Evolutionary conservation across 192 early-diverging fungal species (phyloP).

Genomic region (Podila epigama): DNA sequence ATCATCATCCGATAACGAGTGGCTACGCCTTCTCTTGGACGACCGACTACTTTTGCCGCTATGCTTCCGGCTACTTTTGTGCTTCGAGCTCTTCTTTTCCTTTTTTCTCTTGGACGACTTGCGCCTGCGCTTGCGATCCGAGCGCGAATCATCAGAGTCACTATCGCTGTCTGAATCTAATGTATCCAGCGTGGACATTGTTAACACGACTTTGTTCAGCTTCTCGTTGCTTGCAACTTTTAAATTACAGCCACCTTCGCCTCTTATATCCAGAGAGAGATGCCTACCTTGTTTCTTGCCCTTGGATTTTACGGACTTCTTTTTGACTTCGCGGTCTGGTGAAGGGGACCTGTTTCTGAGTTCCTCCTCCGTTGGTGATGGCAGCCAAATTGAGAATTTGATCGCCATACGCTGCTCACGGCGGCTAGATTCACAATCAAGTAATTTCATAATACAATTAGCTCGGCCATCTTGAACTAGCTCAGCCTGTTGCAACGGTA

Average conservation of each 20-base stretch:
- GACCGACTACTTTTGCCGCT: conserved; percentile 14
- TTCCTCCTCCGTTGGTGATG: conserved; percentile 62
- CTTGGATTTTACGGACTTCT: conserved; percentile 24
- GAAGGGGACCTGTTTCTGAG: conserved; percentile 47
- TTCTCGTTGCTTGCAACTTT: not conserved
- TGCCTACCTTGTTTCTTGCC: conserved; percentile 22
- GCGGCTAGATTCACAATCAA: conserved; percentile 12
- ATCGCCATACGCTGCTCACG: conserved; percentile 50
- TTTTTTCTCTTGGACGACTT: conserved; percentile 31
- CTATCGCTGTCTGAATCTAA: conserved; percentile 23
- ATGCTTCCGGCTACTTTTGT: conserved; percentile 20
- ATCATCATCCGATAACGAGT: conserved; percentile 5
- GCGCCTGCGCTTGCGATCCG: conserved; percentile 13
- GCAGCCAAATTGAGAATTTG: conserved; percentile 61
- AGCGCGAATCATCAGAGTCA: conserved; percentile 30
- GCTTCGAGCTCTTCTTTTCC: conserved; percentile 30
- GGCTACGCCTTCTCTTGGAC: conserved; percentile 9
- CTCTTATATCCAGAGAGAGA: not conserved
- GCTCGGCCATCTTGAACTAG: too few species aligned
- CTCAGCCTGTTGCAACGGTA: too few species aligned
- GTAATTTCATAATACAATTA: not conserved
- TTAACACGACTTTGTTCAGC: not conserved
- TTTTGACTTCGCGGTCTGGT: conserved; percentile 30
- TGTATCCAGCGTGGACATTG: conserved; percentile 10
- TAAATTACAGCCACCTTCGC: not conserved